Evolutionary conservation across 495 filamentous ascomycete species (phyloP), one percentile per base, ranked within the genome.

Genomic region (Penicillium cataractarum): DNA sequence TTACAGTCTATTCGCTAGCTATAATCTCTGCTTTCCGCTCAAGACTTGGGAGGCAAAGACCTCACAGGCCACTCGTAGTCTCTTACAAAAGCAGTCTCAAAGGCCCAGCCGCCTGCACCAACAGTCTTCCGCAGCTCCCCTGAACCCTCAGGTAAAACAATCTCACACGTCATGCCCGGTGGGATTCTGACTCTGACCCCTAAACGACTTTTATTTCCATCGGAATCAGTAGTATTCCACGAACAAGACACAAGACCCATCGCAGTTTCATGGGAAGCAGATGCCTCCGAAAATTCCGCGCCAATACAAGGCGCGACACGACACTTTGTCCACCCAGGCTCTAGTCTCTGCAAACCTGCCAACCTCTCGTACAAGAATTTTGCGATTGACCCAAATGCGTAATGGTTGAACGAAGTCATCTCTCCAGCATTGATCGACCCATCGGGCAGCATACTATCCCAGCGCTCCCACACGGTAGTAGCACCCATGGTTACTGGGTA

Each of bases 371-470:
- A 44, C n/a, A 44, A 22, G 19, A 44, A 44, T 10, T 44, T 44
- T 7, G n/a, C 40, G 19, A 44, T 44, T 3, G 40, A 44, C 6
- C 40, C 40, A 22, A 44, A 21, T 1, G 40, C 40, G 12, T 44
- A 44, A 21, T 44, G 40, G 12, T 44, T 22, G 40, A 44, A 44
- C n/a, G 40, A 44, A 44, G 40, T 44, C 40, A 44, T 44, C 19
- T 44, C 40, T 3, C 40, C 40, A 9, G 40, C n/a, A 22, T 44
- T 44, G n/a, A 44, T 21, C 22, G 40, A 44, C 4, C 40, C 40
- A 44, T 44, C 40, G 40, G 40, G 40, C 19, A 44, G 40, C 40
- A 44, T 44, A 22, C 40, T 44, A 44, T 44, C 40, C 40, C 19
- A 44, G 4, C 40, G 40, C 40, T 44, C 40, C 40, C 40, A 44